Evolutionary conservation across 306 rosid genomes (phyloP), one percentile per base, ranked within the genome.

Genomic region (Gleditsia sinensis): DNA sequence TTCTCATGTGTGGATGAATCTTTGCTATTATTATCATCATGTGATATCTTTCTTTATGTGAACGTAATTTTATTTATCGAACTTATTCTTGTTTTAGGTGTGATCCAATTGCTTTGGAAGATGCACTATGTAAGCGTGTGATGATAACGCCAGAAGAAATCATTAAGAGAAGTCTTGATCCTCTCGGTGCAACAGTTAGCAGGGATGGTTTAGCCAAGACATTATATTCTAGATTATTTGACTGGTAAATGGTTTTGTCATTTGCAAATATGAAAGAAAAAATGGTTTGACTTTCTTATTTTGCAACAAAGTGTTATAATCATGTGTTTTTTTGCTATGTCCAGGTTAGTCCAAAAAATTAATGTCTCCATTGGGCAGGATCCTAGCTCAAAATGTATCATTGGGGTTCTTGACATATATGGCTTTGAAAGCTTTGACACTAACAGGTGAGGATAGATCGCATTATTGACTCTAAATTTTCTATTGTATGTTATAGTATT

Each of bases 181-280:
- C 98, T 69, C 60, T 28, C 75, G 96, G 83, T 30, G 90, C 98
- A 39, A 40, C 90, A 79, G 84, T 88, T 70, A 91, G 94, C 80
- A 81, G 98, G 81, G 98, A 94, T 81, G 94, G 97, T 55, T 86
- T 94, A 80, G 98, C 98, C 27, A 94, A 89, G 84, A 89, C 96
- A 23, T 75, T 94, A 82, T 94, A 94, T 78, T 91, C 90, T 65
- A 92, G 86, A 65, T 83, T 94, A 75, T 94, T 91, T 86, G 92
- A 89, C 81, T 94, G 98, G 97, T 94, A 83, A 69, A 28, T 66
- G 55, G 11, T 24, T 66, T 68, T 79, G 14, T 69, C 64, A 24
- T 11, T 33, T 72, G 39, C 59, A 59, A 71, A 75, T 16, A 17
- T 25, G 67, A 39, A 19, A 37, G 8, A 6, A 50, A 14, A 59